A percentile compares a stretch with the other conserved stretches of the same genome.
Conservation (phyloP, 768 basidiomycete species). For the Hericium coralloides region DNA sequence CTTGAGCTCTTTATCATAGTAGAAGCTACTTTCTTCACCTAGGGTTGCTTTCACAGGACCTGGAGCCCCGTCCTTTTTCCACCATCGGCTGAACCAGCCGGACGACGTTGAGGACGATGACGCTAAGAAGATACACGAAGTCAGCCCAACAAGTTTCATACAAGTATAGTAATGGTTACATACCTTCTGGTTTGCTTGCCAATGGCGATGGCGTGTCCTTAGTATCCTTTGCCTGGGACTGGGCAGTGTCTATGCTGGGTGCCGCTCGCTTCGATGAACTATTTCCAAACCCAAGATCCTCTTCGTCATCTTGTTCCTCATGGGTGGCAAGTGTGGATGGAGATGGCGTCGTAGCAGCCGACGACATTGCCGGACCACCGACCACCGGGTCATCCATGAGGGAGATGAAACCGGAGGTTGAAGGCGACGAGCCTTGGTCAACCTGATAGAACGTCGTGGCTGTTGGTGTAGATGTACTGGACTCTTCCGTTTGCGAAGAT, state of each 20-base stretch:
- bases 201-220: constrained; percentile 5
- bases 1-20: constrained; percentile 91
- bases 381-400: constrained; percentile 62
- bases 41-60: constrained; percentile 87
- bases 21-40: constrained; percentile 84
- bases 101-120: constrained; percentile 24
- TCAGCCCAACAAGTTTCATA: too few relatives aligned
- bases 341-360: constrained; percentile 9
- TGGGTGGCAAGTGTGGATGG: constrained; percentile 11
- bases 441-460: constrained; percentile 55
- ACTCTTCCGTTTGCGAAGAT: constrained; percentile 30
- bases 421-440: constrained; percentile 27
- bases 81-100: constrained; percentile 74
- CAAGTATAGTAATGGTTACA: not conserved
- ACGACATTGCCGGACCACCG: constrained; percentile 22
- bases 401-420: constrained; percentile 50
- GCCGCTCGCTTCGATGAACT: constrained; percentile 32
- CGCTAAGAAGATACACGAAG: not conserved
- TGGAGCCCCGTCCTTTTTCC: constrained; percentile 55
- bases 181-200: constrained; percentile 20
- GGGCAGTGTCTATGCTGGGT: constrained; percentile 20
- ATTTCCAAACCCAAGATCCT: constrained; percentile 92
- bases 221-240: constrained; percentile 17
- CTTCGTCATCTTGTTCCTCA: constrained; percentile 55
- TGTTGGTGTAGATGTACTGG: constrained; percentile 51